Evolutionary conservation across 805 yeast genomes (phyloP), one percentile per base, ranked within the genome.

Genomic region (Priceomyces fermenticarens): DNA sequence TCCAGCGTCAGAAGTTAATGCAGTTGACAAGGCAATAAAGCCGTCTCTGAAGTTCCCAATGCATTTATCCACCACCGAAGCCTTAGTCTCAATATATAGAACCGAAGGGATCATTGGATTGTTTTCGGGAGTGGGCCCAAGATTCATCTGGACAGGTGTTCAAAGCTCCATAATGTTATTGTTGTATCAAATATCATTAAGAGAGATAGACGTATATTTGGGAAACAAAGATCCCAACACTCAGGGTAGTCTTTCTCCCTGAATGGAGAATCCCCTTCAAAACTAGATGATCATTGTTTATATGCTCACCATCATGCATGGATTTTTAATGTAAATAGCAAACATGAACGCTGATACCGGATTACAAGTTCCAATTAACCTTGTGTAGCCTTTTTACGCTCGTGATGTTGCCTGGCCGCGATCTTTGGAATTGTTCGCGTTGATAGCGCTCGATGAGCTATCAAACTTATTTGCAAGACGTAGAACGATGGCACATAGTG

Each of bases 91-190:
- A 16, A 66, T 93, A 3, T 85, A 83, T 57, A 73, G 62, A 40
- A 67, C 74, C 17, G 97, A 93, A 60, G 98, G 99, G 1, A 39
- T 83, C 0, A 44, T 75, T 1, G 96, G 96, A 0, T 70, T 88
- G 30, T 91, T 93, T 62, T 79, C 90, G 26, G 99, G 99, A 1
- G 96, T 93, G 4, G 97, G 97, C 0, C 99, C 99, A 1, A 74
- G 99, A 47, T 82, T 89, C 49, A 84, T 93, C 3, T 93, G 99
- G 99, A 91, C 98, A 0, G 86, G 95, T 47, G 70, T 90, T 13
- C 99, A 93, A 62, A 87, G 96, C 61, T 86, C 96, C 49, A 84
- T 93, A 36, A 91, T 93, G 98, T 72, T 93, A 40, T 69, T 91
- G 48, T 68, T 90, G 30, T 93, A 93, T 63, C 99, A 93, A 61